A percentile compares a stretch with the other conserved stretches of the same genome.
Conservation (phyloP, 805 yeast genomes). For the Hanseniaspora jakobsenii region DNA sequence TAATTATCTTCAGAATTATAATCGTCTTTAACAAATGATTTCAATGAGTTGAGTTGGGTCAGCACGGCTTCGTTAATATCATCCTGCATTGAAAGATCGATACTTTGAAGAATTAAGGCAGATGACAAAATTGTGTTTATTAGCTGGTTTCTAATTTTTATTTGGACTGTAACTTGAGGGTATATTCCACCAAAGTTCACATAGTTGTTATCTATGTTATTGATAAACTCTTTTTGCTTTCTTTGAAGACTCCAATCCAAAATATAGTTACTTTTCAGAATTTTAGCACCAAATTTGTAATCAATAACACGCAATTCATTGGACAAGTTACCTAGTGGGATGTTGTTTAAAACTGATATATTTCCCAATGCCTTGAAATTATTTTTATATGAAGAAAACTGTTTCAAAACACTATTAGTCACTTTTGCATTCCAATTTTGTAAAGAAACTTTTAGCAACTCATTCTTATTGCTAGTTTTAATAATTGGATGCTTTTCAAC, state of each 20-base stretch:
- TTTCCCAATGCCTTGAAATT: conserved; percentile 5
- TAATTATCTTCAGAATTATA: conserved; percentile 73
- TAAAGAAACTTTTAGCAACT: conserved; percentile 4
- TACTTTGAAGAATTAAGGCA: conserved; percentile 41
- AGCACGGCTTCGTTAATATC: conserved; percentile 70
- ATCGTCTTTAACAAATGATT: conserved; percentile 73
- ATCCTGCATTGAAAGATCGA: conserved; percentile 55
- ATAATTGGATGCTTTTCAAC: conserved; percentile 6
- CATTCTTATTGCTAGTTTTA: neutral
- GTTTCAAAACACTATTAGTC: neutral
- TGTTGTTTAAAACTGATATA: conserved; percentile 5
- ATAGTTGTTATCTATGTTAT: conserved; percentile 52
- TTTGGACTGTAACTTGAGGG: conserved; percentile 63
- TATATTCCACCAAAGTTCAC: conserved; percentile 71
- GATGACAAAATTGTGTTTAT: conserved; percentile 82
- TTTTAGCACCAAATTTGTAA: conserved; percentile 68
- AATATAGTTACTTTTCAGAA: conserved; percentile 52
- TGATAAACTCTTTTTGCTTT: conserved; percentile 41
- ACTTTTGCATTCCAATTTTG: conserved; percentile 8
- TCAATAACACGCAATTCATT: conserved; percentile 38
- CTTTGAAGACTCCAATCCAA: conserved; percentile 89
- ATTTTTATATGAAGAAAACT: neutral
- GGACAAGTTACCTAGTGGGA: conserved; percentile 3
- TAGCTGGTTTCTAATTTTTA: conserved; percentile 65
- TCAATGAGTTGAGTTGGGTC: conserved; percentile 35